Base-by-base conservation (phyloP, 2,329 filamentous ascomycete genomes). In the Trichoderma aggressivum region DNA sequence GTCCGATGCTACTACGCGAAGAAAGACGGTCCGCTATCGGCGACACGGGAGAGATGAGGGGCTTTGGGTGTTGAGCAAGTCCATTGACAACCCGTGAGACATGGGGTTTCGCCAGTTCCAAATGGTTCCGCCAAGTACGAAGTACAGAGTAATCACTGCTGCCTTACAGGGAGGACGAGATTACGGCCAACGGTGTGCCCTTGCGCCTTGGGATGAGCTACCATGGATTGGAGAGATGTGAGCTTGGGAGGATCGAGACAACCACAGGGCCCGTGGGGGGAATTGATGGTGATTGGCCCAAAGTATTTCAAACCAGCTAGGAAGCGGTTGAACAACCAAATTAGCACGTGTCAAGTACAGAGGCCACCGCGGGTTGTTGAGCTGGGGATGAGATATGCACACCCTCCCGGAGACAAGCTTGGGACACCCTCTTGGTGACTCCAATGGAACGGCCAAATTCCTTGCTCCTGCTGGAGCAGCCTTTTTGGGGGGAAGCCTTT, bases 191-290 rank as follows among this genome's bases (percentile, higher is more conserved):
- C 12, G 14, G 26, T 16, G 5, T 47, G 65, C 36, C 26, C 50
- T 30, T 43, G 43, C 18, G 63, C 50, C 7, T 39, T 39, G 63
- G 24, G 21, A 30, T 30, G 56, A 65, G 47, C 47, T 30, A 21
- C 11, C 50, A 58, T 43, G 32, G 24, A 30, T 47, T 59, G 30
- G 28, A 63, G 60, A 63, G 60, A 58, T 60, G 39, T 43, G 65
- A 68, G 65, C 65, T 26, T 67, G 34, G 28, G 56, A 68, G 65
- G 55, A 69, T 61, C 56, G 39, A 61, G 65, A 60, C 65, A 61
- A 10, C 56, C 34, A 39, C 56, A 50, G 30, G 39, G 8, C 39
- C 62, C 65, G 39, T 60, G 65, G 56, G 65, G 65, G 64, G 53
- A 18, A 32, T 47, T 12, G 55, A 53, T 18, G 39, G 26, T 28